phyloP scores from a whole-genome alignment of 2,329 filamentous ascomycete genomes.

The Bipolaris sorokiniana region DNA sequence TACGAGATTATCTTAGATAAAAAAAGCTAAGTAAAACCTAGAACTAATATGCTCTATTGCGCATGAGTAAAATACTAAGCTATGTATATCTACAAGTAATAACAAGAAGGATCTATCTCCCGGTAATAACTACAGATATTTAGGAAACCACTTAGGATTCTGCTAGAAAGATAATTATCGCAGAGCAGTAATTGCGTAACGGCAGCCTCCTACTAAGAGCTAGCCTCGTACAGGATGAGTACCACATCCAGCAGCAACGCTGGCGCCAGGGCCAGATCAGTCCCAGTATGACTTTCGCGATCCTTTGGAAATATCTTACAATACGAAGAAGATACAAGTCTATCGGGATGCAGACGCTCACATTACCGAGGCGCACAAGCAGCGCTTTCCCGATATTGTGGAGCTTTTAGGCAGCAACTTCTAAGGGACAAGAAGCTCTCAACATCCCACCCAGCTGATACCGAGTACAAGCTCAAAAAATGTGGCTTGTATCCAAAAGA shows the following conservation, averaged over 20 bases:
- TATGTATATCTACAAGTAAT: too few species aligned
- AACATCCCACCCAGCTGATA: background rate
- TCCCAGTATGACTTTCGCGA: background rate
- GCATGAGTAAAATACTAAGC: too few species aligned
- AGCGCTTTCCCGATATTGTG: background rate
- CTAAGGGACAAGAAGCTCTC: background rate
- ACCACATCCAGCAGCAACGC: background rate
- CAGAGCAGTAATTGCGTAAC: too few species aligned
- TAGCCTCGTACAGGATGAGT: too few species aligned
- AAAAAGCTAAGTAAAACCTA: too few species aligned
- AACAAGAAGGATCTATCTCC: too few species aligned
- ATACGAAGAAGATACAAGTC: background rate
- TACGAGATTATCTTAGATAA: too few species aligned
- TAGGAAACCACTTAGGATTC: too few species aligned
- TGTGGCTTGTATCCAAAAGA: background rate
- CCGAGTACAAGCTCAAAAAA: background rate
- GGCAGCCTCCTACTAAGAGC: too few species aligned
- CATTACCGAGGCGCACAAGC: background rate
- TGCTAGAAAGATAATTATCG: too few species aligned
- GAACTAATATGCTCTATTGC: too few species aligned
- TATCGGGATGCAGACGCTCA: background rate
- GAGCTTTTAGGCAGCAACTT: background rate
- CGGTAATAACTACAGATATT: too few species aligned
- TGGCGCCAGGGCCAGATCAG: background rate
- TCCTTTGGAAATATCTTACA: background rate